Conservation (phyloP, 2,329 filamentous ascomycete species). For the Pseudodiploospora longispora region DNA sequence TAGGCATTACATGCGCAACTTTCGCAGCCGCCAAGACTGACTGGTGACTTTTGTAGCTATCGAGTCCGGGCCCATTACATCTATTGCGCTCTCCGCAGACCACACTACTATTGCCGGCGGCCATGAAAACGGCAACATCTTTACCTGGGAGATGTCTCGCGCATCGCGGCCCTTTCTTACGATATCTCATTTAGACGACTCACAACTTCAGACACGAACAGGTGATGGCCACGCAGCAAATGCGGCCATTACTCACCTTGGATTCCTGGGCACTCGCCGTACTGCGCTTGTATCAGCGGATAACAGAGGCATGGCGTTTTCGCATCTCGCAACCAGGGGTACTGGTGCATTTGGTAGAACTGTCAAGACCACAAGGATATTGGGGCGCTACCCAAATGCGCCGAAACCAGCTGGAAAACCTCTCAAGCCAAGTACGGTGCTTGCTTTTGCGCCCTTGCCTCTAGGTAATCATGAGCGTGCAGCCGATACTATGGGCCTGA, state of each 20-base stretch:
- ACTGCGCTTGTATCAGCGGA: conserved; percentile 94
- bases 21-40: conserved; percentile 18
- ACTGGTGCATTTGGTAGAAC: conserved; percentile 77
- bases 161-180: conserved; percentile 82
- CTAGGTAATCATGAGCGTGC: conserved; percentile 88
- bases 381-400: conserved; percentile 80
- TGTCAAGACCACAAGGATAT: conserved; percentile 81
- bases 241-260: conserved; percentile 77
- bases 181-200: conserved; percentile 67
- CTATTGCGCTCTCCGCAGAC: conserved; percentile 86
- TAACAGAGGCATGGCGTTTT: conserved; percentile 94
- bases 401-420: conserved; percentile 54
- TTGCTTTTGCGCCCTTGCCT: conserved; percentile 84
- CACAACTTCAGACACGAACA: conserved; percentile 56
- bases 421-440: conserved; percentile 85
- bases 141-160: conserved; percentile 88
- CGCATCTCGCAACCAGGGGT: conserved; percentile 86
- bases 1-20: conserved; percentile 23
- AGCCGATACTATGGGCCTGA: conserved; percentile 81
- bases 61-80: conserved; percentile 80
- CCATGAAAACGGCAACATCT: conserved; percentile 84
- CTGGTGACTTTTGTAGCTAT: conserved; percentile 53
- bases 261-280: conserved; percentile 86
- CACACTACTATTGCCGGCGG: conserved; percentile 87
- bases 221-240: conserved; percentile 75